These are phyloP conservation scores for Pseudozyma sp. DNA, from an alignment of 1,284 basidiomycete genomes.

Conservation along the genomic window DNA sequence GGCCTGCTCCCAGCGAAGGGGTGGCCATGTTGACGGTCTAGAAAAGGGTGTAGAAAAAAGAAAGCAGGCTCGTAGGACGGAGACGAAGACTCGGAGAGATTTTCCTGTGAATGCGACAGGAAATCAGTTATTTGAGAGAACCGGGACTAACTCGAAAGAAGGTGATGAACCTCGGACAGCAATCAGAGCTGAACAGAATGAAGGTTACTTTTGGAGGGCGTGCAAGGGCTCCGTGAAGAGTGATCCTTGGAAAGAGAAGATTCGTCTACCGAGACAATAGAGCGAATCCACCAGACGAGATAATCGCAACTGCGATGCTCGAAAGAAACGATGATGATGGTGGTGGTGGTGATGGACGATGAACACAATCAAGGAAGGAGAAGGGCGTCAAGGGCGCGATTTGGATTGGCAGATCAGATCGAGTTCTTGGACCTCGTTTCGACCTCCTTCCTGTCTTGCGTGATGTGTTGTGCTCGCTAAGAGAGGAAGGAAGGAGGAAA, in stretches of 20 bases:
- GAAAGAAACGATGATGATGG: constrained; percentile 1
- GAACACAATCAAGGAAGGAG: constrained; percentile 48
- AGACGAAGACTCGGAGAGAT: neutral
- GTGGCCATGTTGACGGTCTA: constrained; percentile 42
- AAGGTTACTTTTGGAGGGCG: constrained; percentile 38
- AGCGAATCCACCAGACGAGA: constrained; percentile 1
- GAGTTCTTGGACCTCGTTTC: constrained; percentile 52
- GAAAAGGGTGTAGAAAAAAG: neutral
- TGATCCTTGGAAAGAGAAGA: neutral
- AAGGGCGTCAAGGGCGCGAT: constrained; percentile 17
- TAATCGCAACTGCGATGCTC: constrained; percentile 12
- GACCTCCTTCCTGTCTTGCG: constrained; percentile 58
- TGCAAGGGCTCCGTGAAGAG: neutral
- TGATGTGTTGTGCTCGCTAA: constrained; percentile 49
- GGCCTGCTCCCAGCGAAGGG: constrained; percentile 55
- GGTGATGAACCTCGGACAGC: constrained; percentile 45
- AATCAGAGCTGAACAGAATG: constrained; percentile 24
- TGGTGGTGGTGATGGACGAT: constrained; percentile 27
- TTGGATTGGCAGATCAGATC: constrained; percentile 51
- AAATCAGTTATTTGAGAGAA: neutral
- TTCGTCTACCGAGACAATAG: constrained; percentile 11
- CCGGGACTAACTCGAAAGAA: constrained; percentile 14
- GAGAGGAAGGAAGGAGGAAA: constrained; percentile 53
- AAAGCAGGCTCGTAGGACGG: neutral
- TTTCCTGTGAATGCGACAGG: constrained; percentile 9